Conservation (phyloP, 257 asterid species). For the Ligustrum vulgare region DNA sequence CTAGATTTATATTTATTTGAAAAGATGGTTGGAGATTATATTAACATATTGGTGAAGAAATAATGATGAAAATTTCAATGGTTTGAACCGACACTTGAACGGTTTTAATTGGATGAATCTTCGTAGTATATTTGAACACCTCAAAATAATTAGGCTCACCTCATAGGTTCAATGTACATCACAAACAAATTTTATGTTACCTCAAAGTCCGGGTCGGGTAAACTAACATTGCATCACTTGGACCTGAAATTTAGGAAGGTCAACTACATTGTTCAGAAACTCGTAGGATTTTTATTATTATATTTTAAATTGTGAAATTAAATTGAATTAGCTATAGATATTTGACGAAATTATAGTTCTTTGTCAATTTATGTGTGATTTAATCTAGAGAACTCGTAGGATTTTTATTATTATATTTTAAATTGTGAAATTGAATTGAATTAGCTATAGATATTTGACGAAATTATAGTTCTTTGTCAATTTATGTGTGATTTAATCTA, state of each 20-base stretch:
- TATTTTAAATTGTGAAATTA: too few relatives aligned
- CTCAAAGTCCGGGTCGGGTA: background rate
- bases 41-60: background rate
- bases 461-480: too few relatives aligned
- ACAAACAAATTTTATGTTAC: background rate
- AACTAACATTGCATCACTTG: background rate
- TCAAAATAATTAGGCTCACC: background rate
- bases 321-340: too few relatives aligned
- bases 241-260: background rate
- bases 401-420: background rate
- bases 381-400: too few relatives aligned
- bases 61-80: background rate
- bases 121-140: background rate
- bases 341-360: too few relatives aligned
- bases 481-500: too few relatives aligned
- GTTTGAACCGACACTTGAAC: background rate
- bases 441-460: too few relatives aligned
- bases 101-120: background rate
- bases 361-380: too few relatives aligned
- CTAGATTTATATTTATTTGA: background rate
- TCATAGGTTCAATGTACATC: background rate
- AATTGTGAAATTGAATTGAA: too few relatives aligned
- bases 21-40: background rate
- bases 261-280: background rate
- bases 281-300: background rate